Base-by-base conservation (phyloP, 2,329 filamentous ascomycete genomes). In the Arachnopeziza araneosa region DNA sequence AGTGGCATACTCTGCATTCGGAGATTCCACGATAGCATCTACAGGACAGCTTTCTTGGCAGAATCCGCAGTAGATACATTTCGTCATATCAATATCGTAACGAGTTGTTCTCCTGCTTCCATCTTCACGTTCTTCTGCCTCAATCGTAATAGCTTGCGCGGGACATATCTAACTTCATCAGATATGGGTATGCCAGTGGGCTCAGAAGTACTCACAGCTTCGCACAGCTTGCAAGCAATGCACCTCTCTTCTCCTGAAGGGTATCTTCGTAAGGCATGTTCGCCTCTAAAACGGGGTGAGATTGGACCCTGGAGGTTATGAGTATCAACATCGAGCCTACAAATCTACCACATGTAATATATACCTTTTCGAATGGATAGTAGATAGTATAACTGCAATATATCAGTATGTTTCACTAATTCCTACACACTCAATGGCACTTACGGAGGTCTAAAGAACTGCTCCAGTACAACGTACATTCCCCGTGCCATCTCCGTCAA, bases 31-130 rank as follows among this genome's bases (percentile, higher is more conserved):
- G 76, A 91, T 99, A 62, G 95, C 95, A 78, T 99, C 95, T 58
- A 99, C 95, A 52, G 95, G 95, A 80, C 95, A 99, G 67, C 91
- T 96, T 82, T 99, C 95, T 81, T 97, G 93, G 85, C 95, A 98
- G 80, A 96, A 96, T 56, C 95, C 95, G 76, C 95, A 98, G 86
- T 98, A 99, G 78, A 99, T 99, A 81, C 95, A 99, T 84, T 99
- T 99, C 73, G 95, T 98, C 95, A 99, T 99, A 79, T 99, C 95
- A 74, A 99, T 97, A 76, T 99, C 95, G 79, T 99, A 99, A 75
- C 93, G 87, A 62, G 93, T 97, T 56, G 95, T 99, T 74, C 95
- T 87, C 77, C 95, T 87, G 73, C 91, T 96, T 65, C 95, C 95
- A 72, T 99, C 95, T 73, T 90, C 91, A 74, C 95, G 92, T 82